Evolutionary conservation across 208 protist genomes (phyloP).

Genomic region (Naegleria fowleri): DNA sequence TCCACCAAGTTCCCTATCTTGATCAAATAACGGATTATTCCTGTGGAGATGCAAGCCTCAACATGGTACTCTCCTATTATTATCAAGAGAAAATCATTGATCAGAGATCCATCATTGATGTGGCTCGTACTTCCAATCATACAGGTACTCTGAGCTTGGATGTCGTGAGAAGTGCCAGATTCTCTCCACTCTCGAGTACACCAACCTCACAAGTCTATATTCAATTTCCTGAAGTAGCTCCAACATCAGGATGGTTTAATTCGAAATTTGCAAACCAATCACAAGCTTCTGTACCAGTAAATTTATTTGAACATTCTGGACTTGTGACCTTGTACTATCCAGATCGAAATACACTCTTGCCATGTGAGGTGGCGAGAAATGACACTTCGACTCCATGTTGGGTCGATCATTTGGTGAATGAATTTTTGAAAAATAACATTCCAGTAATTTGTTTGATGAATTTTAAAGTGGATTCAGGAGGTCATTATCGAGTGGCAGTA

Average conservation of each 20-base stretch:
- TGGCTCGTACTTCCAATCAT: background rate
- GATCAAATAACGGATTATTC: background rate
- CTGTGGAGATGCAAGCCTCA: background rate
- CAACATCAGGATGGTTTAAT: background rate
- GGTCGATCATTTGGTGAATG: background rate
- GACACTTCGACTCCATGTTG: background rate
- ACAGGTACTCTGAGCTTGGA: background rate
- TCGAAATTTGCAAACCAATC: background rate
- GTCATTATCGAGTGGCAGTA: background rate
- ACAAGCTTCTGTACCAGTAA: background rate
- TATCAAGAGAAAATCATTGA: background rate
- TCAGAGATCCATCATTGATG: conserved; percentile 3
- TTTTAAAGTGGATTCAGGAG: background rate
- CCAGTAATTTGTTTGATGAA: conserved; percentile 11
- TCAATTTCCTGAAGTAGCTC: background rate
- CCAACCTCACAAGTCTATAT: background rate
- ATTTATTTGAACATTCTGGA: background rate
- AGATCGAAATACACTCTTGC: background rate
- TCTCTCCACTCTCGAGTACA: background rate
- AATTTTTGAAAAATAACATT: background rate
- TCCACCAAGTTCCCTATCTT: background rate
- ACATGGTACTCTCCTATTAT: background rate
- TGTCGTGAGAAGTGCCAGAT: background rate
- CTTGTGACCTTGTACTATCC: background rate
- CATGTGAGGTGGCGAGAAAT: background rate